Evolutionary conservation across 257 asterid species (phyloP), one percentile per base, ranked within the genome.

Genomic region (Gentiana dahurica): DNA sequence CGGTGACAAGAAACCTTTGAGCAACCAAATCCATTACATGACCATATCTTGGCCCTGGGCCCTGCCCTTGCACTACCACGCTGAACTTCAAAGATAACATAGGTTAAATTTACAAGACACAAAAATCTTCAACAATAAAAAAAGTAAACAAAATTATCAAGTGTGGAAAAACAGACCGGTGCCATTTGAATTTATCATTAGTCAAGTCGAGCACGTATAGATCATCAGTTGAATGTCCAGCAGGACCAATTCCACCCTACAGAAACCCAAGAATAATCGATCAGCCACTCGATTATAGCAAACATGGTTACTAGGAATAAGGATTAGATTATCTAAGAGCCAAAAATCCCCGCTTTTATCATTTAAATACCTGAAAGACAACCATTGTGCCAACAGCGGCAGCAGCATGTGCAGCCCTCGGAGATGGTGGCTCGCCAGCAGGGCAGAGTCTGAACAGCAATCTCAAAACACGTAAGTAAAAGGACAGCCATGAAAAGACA

Each of bases 1-100:
- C 95, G 3, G 83, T 65, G 58, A 92, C 97, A 69, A 88, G 97
- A 76, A 81, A 92, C 67, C 97, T 78, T 71, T 92, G 99, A 8
- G 95, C 95, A 59, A 92, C 95, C 94, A 92, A 85, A 66, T 88
- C 99, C 99, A 92, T 85, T 69, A 83, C 99, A 49, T 92, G 99
- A 61, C 99, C 99, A 49, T 92, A 92, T 54, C 97, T 68, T 46
- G 99, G 99, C 43, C 99, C 99, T 8, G 97, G 99, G 51, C 99
- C 95, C 73, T 77, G 84, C 59, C 99, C 99, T 76, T 83, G 99
- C 79, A 92, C 99, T 51, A 92, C 95, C 75, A 92, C 95, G 70
- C 99, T 88, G 74, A 52, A 62, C 57, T 60, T 53, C 67, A 47
- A 71, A 61, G 41, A 58, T 59, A 55, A 38, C 15, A 63, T 64